phyloP scores from a whole-genome alignment of 108 stramenopile genomes.

The Skeletonema grethae region DNA sequence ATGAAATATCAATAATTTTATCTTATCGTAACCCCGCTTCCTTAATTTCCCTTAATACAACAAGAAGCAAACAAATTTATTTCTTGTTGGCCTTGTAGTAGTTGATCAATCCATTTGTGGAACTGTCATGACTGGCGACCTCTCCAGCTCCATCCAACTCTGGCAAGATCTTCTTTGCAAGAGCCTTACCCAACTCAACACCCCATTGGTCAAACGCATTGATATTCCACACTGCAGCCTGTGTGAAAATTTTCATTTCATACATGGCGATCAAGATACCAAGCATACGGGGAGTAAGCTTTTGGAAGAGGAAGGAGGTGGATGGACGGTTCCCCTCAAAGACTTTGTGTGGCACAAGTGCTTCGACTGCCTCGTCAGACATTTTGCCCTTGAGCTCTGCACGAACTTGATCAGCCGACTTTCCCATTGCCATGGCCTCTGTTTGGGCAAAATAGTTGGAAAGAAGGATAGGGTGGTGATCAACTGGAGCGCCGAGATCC shows the following conservation, averaged over 20 bases:
- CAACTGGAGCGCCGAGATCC: constrained; percentile 31
- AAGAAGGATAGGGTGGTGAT: constrained; percentile 84
- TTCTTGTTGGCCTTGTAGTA: constrained; percentile 80
- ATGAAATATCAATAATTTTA: neutral
- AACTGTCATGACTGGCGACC: constrained; percentile 74
- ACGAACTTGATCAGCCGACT: constrained; percentile 56
- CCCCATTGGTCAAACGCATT: constrained; percentile 92
- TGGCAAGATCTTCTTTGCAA: constrained; percentile 88
- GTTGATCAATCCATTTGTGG: constrained; percentile 87
- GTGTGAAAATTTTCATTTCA: constrained; percentile 82
- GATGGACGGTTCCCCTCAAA: constrained; percentile 86
- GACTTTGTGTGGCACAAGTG: constrained; percentile 70
- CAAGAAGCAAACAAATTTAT: constrained; percentile 2
- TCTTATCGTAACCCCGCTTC: neutral
- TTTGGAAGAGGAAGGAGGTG: constrained; percentile 68
- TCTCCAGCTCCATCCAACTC: constrained; percentile 55
- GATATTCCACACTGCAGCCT: constrained; percentile 77
- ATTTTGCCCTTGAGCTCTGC: constrained; percentile 58
- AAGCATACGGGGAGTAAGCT: constrained; percentile 70
- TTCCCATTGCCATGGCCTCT: constrained; percentile 73
- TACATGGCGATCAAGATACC: constrained; percentile 84
- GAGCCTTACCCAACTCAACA: constrained; percentile 96
- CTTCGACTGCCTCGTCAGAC: constrained; percentile 43
- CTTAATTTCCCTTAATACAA: neutral
- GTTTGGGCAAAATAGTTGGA: constrained; percentile 89